phyloP scores from a whole-genome alignment of 495 filamentous ascomycete genomes.

The Podospora australis region DNA sequence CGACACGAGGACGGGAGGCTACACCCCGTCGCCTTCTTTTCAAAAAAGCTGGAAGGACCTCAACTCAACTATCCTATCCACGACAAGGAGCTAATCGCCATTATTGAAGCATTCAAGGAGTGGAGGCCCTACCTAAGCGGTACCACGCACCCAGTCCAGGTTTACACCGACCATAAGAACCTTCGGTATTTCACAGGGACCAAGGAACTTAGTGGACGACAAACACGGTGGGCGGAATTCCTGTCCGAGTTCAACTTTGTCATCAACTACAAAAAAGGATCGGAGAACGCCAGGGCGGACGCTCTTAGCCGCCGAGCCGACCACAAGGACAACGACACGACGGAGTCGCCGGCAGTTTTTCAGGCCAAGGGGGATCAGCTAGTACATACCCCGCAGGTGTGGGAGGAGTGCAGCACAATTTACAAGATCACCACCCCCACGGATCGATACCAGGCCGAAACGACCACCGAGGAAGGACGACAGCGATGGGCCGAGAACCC shows the following conservation, averaged over 20 bases:
- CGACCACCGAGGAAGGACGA: too few relatives aligned
- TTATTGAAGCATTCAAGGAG: constrained; percentile 4
- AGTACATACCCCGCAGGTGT: too few relatives aligned
- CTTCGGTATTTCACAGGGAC: constrained; percentile 19
- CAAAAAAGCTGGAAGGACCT: constrained; percentile 1
- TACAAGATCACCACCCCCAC: too few relatives aligned
- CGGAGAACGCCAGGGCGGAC: constrained; percentile 9
- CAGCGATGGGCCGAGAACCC: too few relatives aligned
- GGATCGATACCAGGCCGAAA: too few relatives aligned
- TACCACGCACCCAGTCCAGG: background rate
- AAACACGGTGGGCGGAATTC: constrained; percentile 20
- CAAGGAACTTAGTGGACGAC: constrained; percentile 18
- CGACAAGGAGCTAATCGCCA: constrained; percentile 6
- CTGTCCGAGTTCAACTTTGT: constrained; percentile 27
- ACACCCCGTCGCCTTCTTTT: constrained; percentile 8
- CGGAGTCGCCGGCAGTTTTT: too few relatives aligned
- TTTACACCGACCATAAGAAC: constrained; percentile 7
- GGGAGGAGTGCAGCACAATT: too few relatives aligned
- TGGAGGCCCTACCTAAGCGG: constrained; percentile 2
- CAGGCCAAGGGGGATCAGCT: too few relatives aligned
- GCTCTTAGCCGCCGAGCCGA: constrained; percentile 2
- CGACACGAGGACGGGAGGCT: constrained; percentile 1
- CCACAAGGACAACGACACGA: background rate
- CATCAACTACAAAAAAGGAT: constrained; percentile 18
- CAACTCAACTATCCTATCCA: constrained; percentile 4